Conservation (phyloP, 2,329 filamentous ascomycete species). For the Paraconiothyrium sp. region DNA sequence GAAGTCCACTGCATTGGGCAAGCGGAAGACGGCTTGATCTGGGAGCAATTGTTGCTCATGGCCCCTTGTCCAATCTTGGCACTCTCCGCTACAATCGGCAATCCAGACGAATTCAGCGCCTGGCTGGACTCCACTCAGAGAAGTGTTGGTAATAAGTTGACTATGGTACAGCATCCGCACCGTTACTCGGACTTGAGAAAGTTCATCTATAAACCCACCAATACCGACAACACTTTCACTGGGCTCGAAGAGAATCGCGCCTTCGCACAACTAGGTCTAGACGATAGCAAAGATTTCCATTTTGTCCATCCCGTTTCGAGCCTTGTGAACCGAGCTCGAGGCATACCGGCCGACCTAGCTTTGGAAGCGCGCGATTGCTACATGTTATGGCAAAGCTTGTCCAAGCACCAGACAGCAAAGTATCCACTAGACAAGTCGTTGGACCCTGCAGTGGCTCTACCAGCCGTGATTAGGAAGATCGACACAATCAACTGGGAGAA, state of each 20-base stretch:
- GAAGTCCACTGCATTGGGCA: constrained; percentile 84
- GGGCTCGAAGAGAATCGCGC: constrained; percentile 55
- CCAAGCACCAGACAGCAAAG: constrained; percentile 61
- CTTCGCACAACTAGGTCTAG: constrained; percentile 58
- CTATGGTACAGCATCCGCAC: constrained; percentile 71
- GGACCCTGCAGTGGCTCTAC: constrained; percentile 60
- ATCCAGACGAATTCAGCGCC: constrained; percentile 72
- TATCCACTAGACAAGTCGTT: constrained; percentile 63
- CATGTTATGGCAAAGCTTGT: constrained; percentile 71
- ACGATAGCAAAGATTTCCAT: constrained; percentile 60
- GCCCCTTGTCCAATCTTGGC: constrained; percentile 81
- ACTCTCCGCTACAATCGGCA: constrained; percentile 81
- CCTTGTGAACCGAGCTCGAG: constrained; percentile 68
- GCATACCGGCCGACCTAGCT: constrained; percentile 72
- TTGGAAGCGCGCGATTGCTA: constrained; percentile 78
- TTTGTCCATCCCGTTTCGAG: constrained; percentile 74
- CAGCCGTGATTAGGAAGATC: constrained; percentile 67
- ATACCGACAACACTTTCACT: constrained; percentile 58
- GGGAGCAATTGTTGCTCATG: constrained; percentile 79
- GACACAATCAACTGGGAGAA: constrained; percentile 74
- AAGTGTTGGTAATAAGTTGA: constrained; percentile 69
- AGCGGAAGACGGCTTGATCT: constrained; percentile 77
- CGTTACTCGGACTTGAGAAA: constrained; percentile 82
- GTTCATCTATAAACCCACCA: constrained; percentile 68
- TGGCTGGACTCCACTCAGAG: constrained; percentile 75